These are phyloP conservation scores for Amoebophrya sp. DNA, from an alignment of 169 alveolate species.

Conservation along the genomic window DNA sequence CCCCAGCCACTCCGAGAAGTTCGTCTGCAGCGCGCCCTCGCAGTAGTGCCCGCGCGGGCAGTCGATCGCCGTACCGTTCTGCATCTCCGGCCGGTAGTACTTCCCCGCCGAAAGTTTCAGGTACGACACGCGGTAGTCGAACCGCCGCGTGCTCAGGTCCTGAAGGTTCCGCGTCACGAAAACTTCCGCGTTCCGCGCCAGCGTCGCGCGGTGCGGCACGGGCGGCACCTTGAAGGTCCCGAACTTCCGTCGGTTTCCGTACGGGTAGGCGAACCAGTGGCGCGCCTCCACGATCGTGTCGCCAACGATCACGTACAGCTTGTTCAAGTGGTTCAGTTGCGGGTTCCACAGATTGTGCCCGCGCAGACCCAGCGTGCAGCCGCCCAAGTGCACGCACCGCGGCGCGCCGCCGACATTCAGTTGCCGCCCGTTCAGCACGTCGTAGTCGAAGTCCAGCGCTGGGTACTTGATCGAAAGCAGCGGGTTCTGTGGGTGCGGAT, in stretches of 20 bases:
- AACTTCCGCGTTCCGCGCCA: neutral
- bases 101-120: neutral
- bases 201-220: neutral
- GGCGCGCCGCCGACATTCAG: neutral
- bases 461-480: neutral
- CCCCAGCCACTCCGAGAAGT: conserved; percentile 7
- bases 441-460: neutral
- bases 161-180: conserved; percentile 6
- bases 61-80: neutral
- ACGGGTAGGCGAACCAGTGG: neutral
- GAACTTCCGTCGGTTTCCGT: neutral
- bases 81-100: conserved; percentile 16
- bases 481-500: neutral
- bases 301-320: conserved; percentile 9
- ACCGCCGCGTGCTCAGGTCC: neutral
- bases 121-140: neutral
- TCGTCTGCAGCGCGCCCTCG: conserved; percentile 13
- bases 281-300: conserved; percentile 2
- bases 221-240: conserved; percentile 1
- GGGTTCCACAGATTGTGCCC: neutral
- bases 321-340: neutral
- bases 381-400: neutral
- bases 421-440: no score
- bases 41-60: conserved; percentile 20
- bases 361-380: neutral